Evolutionary conservation across 768 basidiomycete species (phyloP).

Genomic region (Rhizopogon salebrosus): DNA sequence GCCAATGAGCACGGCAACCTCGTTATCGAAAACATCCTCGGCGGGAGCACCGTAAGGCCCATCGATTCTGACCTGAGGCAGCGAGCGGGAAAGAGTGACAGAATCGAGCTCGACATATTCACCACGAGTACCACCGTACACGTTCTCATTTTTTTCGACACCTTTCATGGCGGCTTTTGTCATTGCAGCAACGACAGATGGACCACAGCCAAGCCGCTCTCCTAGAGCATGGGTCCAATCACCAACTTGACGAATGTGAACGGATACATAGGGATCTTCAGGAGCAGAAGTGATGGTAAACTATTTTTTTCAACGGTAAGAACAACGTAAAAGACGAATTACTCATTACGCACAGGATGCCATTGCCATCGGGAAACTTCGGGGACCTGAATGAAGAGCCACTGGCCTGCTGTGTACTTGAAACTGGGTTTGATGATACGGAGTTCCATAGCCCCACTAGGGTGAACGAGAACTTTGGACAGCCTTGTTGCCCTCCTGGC

Average conservation of each 20-base stretch:
- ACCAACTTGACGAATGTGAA: constrained; percentile 93
- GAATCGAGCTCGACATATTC: constrained; percentile 79
- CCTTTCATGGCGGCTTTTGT: constrained; percentile 78
- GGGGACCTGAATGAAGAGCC: constrained; percentile 87
- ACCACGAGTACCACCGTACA: constrained; percentile 49
- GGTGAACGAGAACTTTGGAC: constrained; percentile 84
- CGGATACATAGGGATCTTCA: constrained; percentile 86
- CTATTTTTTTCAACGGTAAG: constrained; percentile 28
- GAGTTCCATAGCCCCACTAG: constrained; percentile 90
- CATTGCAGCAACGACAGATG: constrained; percentile 70
- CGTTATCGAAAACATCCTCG: constrained; percentile 81
- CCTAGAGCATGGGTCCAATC: constrained; percentile 84
- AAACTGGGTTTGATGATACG: constrained; percentile 89
- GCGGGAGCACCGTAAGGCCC: constrained; percentile 93
- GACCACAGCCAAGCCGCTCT: constrained; percentile 79
- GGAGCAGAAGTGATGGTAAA: constrained; percentile 96
- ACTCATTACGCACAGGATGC: constrained; percentile 76
- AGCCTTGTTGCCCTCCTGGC: constrained; percentile 73
- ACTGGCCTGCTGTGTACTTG: constrained; percentile 88
- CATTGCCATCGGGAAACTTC: constrained; percentile 82
- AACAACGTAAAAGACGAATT: neutral
- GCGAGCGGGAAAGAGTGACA: constrained; percentile 36
- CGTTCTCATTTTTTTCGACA: constrained; percentile 52
- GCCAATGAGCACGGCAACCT: constrained; percentile 88
- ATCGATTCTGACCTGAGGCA: constrained; percentile 75